Evolutionary conservation across 495 filamentous ascomycete species (phyloP).

Genomic region (Penicillium lagena): DNA sequence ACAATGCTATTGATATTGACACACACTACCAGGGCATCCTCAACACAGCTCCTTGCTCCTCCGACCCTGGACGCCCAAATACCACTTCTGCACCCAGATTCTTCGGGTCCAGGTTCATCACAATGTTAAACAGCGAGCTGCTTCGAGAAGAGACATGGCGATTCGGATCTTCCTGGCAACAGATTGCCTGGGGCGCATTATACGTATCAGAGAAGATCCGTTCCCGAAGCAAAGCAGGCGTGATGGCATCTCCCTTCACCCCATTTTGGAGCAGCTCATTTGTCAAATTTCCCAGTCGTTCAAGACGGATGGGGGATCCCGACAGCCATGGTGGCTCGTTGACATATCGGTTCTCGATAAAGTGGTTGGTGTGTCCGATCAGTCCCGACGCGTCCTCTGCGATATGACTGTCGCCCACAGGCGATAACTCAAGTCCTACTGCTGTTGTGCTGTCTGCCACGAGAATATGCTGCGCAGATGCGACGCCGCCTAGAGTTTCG

Average conservation of each 20-base stretch:
- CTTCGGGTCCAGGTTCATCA: constrained; percentile 26
- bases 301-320: constrained; percentile 47
- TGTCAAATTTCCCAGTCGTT: constrained; percentile 35
- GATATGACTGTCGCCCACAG: constrained; percentile 44
- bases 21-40: constrained; percentile 20
- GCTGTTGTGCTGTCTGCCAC: constrained; percentile 49
- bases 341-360: constrained; percentile 41
- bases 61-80: constrained; percentile 23
- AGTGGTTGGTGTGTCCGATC: constrained; percentile 61
- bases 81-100: constrained; percentile 25
- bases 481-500: constrained; percentile 44
- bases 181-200: constrained; percentile 30
- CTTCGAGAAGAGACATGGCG: constrained; percentile 11
- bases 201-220: constrained; percentile 28
- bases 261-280: constrained; percentile 19
- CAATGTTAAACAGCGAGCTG: constrained; percentile 30
- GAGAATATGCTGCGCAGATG: constrained; percentile 56
- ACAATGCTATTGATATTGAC: neutral
- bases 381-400: constrained; percentile 36
- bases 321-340: constrained; percentile 46
- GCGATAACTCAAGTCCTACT: constrained; percentile 54
- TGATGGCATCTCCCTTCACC: constrained; percentile 14
- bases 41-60: constrained; percentile 19
- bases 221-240: constrained; percentile 17
- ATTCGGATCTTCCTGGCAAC: constrained; percentile 16